Evolutionary conservation across 2,329 filamentous ascomycete genomes (phyloP), one percentile per base, ranked within the genome.

Genomic region (Aspergillus sojae): DNA sequence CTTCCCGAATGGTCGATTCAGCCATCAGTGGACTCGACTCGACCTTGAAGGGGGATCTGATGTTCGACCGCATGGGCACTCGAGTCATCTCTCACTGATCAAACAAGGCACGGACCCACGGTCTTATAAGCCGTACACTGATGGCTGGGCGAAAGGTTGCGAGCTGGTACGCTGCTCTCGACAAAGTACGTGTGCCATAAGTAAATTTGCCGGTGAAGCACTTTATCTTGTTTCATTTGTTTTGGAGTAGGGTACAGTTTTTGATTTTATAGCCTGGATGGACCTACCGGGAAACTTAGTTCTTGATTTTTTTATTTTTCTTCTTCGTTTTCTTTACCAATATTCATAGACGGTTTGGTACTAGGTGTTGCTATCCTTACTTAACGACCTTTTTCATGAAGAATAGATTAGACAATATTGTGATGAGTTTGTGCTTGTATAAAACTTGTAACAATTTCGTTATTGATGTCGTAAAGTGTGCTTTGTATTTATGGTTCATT

Each of bases 1-100:
- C 80, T 6, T 82, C 80, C 28, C 78, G 80, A 30, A 72, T 83
- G 67, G 71, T 80, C 6, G 80, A 82, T 64, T 82, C 80, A 16
- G 80, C 78, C 1, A 76, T 82, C 55, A 73, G 71, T n/a, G 79
- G 79, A 21, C 65, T 80, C 16, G 78, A 81, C 55, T 74, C 77
- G 30, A 75, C 76, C 12, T 66, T 81, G 58, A 77, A 78, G 68
- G 75, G 74, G 3, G 79, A 81, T 59, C 61, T 81, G 52, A 71
- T 78, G 53, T 80, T 80, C 60, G 80, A 82, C 55, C 73, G 76
- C 9, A 81, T 82, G 80, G 72, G 77, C 45, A 76, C 78, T 30
- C 71, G 79, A 58, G 72, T 81, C 58, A 71, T 71, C 26, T 57
- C 72, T 6, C 66, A 70, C 26, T 76, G 57, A 67, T 53, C 16